phyloP scores from a whole-genome alignment of 2,329 filamentous ascomycete species.

The Venturia pyrina region DNA sequence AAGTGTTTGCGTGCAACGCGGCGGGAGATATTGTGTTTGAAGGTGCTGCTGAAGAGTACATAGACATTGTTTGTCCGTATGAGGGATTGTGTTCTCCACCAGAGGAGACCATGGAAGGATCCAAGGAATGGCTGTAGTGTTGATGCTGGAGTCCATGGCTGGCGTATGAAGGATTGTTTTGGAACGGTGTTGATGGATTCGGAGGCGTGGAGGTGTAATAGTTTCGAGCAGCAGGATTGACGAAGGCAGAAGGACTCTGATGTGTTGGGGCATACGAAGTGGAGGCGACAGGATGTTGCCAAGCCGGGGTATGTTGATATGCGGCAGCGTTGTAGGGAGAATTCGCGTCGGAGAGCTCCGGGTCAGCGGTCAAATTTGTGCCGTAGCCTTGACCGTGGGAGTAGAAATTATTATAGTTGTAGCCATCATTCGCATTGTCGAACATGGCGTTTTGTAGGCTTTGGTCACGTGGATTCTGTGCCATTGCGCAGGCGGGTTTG shows the following conservation, averaged over 20 bases:
- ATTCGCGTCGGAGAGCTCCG: not conserved
- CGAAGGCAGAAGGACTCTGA: constrained; percentile 2
- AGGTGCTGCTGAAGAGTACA: constrained; percentile 10
- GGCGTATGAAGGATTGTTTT: constrained; percentile 9
- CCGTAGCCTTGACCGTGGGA: constrained; percentile 8
- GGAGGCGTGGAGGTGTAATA: not conserved
- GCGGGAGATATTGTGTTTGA: constrained; percentile 6
- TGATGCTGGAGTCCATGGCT: constrained; percentile 13
- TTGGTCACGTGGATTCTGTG: constrained; percentile 4
- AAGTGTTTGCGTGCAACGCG: not conserved
- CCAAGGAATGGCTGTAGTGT: constrained; percentile 11
- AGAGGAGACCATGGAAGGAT: constrained; percentile 15
- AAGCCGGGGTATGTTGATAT: constrained; percentile 1
- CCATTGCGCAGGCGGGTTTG: not conserved
- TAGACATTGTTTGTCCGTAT: constrained; percentile 6
- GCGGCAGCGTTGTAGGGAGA: not conserved
- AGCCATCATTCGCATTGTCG: constrained; percentile 3
- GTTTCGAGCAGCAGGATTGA: not conserved
- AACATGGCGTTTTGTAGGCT: constrained; percentile 1
- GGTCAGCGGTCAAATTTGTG: constrained; percentile 8
- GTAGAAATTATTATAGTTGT: constrained; percentile 5
- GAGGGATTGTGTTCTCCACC: not conserved
- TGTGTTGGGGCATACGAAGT: not conserved
- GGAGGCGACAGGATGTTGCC: constrained; percentile 2
- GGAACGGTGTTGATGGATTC: constrained; percentile 11